Evolutionary conservation across 345 rosid species (phyloP).

Genomic region (Orychophragmus violaceus): DNA sequence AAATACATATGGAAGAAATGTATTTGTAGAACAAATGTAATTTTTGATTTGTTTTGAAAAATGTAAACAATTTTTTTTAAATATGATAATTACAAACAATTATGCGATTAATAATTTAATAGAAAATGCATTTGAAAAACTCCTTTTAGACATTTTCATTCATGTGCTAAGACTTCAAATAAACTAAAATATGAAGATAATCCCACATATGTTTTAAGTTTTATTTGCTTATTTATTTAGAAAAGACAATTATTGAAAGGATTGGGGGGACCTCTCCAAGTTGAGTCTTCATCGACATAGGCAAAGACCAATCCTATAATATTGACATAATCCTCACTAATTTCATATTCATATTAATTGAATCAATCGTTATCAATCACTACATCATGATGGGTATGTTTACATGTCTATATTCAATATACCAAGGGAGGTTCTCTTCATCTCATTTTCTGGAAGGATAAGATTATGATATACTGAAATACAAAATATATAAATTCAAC

Average conservation of each 20-base stretch:
- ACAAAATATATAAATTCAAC: background rate
- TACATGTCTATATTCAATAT: background rate
- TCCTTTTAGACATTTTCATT: no score
- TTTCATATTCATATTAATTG: background rate
- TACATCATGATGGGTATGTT: background rate
- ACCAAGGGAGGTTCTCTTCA: background rate
- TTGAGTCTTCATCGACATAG: background rate
- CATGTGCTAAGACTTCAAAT: background rate
- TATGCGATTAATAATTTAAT: no score
- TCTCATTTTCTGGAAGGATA: background rate
- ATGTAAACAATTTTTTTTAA: no score
- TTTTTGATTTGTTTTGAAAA: no score
- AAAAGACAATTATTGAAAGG: background rate
- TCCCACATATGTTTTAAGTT: background rate
- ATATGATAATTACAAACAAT: no score
- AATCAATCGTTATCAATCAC: background rate
- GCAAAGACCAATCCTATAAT: slow-evolving; percentile 3
- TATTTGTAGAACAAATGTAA: no score
- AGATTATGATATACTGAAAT: background rate
- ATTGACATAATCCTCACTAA: background rate
- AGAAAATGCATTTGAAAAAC: no score
- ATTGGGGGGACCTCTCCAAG: background rate
- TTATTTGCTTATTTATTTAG: background rate
- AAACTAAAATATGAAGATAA: background rate
- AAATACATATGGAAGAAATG: no score